Percentiles rank a stretch among this genome's conserved stretches.
Conservation (phyloP, 2,329 filamentous ascomycete genomes). For the Paracorniculantispora psalliotae region DNA sequence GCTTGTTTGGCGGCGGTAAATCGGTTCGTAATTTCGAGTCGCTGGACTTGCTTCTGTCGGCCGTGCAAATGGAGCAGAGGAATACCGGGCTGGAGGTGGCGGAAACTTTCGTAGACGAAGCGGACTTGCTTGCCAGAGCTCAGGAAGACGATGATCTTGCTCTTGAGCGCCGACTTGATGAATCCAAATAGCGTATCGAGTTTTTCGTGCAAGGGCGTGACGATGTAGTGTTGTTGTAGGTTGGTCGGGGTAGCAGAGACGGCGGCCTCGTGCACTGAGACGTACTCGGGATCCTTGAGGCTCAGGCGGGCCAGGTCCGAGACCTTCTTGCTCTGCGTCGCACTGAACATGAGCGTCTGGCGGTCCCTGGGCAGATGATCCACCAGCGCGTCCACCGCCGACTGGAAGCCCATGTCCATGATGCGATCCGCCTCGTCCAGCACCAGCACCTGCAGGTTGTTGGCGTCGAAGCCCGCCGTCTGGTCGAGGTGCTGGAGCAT, state of each 20-base stretch:
- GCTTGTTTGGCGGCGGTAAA: slow-evolving; percentile 78
- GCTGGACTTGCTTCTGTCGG: slow-evolving; percentile 83
- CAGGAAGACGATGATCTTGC: slow-evolving; percentile 92
- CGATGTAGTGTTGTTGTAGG: slow-evolving; percentile 85
- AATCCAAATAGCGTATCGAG: slow-evolving; percentile 91
- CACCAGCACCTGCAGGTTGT: slow-evolving; percentile 87
- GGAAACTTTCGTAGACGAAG: slow-evolving; percentile 90
- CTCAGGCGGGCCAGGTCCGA: slow-evolving; percentile 87
- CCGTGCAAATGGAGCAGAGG: slow-evolving; percentile 89
- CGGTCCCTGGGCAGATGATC: slow-evolving; percentile 81
- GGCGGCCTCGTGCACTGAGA: slow-evolving; percentile 85
- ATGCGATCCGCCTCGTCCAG: slow-evolving; percentile 95
- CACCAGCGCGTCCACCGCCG: slow-evolving; percentile 83
- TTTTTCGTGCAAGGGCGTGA: slow-evolving; percentile 82
- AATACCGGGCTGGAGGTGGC: slow-evolving; percentile 90
- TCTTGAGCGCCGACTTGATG: slow-evolving; percentile 82
- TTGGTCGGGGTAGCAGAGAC: slow-evolving; percentile 72
- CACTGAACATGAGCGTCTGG: slow-evolving; percentile 92
- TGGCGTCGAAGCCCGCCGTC: slow-evolving; percentile 82
- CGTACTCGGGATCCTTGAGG: slow-evolving; percentile 86
- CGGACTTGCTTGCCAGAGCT: slow-evolving; percentile 95
- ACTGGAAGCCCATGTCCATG: slow-evolving; percentile 95
- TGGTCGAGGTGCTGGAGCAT: slow-evolving; percentile 96
- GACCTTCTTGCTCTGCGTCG: slow-evolving; percentile 91
- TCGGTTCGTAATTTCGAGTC: slow-evolving; percentile 79